Percentiles rank a stretch among this genome's conserved stretches.
phyloP scores from a whole-genome alignment of 352 stramenopile species.

The Peronospora farinosa region DNA sequence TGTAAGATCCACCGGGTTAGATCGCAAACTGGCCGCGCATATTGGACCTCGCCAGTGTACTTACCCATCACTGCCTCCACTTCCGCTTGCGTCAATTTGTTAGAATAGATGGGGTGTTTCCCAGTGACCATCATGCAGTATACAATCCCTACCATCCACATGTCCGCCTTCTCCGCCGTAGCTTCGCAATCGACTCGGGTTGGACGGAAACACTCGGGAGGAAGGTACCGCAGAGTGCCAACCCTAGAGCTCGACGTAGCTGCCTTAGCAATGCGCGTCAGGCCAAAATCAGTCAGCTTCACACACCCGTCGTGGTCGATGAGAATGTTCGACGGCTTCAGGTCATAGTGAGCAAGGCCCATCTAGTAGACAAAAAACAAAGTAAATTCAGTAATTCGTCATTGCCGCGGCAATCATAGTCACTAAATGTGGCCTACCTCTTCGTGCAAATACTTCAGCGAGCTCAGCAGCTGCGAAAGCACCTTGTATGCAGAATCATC shows the following conservation, averaged over 20 bases:
- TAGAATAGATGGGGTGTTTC: conserved; percentile 63
- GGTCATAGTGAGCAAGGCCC: conserved; percentile 84
- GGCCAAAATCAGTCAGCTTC: conserved; percentile 89
- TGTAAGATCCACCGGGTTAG: conserved; percentile 64
- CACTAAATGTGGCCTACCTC: conserved; percentile 33
- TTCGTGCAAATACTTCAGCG: conserved; percentile 66
- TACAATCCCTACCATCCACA: conserved; percentile 80
- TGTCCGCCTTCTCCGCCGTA: conserved; percentile 73
- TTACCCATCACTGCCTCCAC: conserved; percentile 28
- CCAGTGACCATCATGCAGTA: conserved; percentile 72
- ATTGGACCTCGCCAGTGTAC: conserved; percentile 35
- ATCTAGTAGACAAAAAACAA: conserved; percentile 29
- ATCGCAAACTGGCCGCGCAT: conserved; percentile 39
- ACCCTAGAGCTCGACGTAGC: conserved; percentile 58
- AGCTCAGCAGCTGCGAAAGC: conserved; percentile 54
- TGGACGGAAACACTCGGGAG: conserved; percentile 62
- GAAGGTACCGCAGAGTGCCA: conserved; percentile 67
- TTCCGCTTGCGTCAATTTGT: conserved; percentile 56
- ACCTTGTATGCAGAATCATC: conserved; percentile 57
- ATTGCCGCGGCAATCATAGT: not conserved
- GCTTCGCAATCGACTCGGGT: conserved; percentile 49
- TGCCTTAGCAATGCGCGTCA: conserved; percentile 59
- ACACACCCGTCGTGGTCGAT: conserved; percentile 84
- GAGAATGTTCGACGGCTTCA: conserved; percentile 97
- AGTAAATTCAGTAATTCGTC: not conserved